A percentile compares a stretch with the other conserved stretches of the same genome.
These are phyloP conservation scores for Aspergillus sp. DNA, from an alignment of 2,329 filamentous ascomycete genomes.

Conservation along the genomic window DNA sequence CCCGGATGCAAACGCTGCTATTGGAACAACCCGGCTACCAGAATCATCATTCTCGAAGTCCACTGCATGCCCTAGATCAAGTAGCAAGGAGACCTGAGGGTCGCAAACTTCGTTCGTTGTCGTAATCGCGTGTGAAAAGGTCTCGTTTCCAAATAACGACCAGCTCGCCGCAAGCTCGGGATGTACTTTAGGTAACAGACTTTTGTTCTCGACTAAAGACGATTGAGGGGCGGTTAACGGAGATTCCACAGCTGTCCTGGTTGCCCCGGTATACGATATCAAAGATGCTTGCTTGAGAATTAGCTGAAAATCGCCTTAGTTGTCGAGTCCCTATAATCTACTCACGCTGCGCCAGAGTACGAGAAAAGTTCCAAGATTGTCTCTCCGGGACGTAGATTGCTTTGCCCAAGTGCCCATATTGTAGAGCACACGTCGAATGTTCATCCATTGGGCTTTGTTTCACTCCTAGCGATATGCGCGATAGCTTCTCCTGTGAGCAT, in stretches of 20 bases:
- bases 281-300: slow-evolving; percentile 9
- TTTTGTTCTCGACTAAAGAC: slow-evolving; percentile 13
- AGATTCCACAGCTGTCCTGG: slow-evolving; percentile 19
- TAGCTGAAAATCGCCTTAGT: slow-evolving; percentile 1
- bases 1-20: slow-evolving; percentile 35
- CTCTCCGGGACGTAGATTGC: slow-evolving; percentile 43
- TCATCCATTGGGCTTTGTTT: slow-evolving; percentile 51
- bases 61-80: slow-evolving; percentile 45
- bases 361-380: slow-evolving; percentile 43
- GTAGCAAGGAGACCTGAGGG: slow-evolving; percentile 31
- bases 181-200: slow-evolving; percentile 19
- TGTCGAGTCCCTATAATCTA: background rate
- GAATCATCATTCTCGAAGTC: slow-evolving; percentile 24
- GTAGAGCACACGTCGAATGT: slow-evolving; percentile 40
- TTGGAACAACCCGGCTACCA: slow-evolving; percentile 22
- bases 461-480: slow-evolving; percentile 20
- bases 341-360: slow-evolving; percentile 26
- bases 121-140: slow-evolving; percentile 25
- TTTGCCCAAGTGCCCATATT: slow-evolving; percentile 51
- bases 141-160: slow-evolving; percentile 22
- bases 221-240: slow-evolving; percentile 10
- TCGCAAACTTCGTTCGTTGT: slow-evolving; percentile 24
- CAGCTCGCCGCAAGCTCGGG: slow-evolving; percentile 31
- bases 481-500: slow-evolving; percentile 21
- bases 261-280: slow-evolving; percentile 25